Evolutionary conservation across 2,329 filamentous ascomycete genomes (phyloP).

Genomic region (Pestalotiopsis sp.): DNA sequence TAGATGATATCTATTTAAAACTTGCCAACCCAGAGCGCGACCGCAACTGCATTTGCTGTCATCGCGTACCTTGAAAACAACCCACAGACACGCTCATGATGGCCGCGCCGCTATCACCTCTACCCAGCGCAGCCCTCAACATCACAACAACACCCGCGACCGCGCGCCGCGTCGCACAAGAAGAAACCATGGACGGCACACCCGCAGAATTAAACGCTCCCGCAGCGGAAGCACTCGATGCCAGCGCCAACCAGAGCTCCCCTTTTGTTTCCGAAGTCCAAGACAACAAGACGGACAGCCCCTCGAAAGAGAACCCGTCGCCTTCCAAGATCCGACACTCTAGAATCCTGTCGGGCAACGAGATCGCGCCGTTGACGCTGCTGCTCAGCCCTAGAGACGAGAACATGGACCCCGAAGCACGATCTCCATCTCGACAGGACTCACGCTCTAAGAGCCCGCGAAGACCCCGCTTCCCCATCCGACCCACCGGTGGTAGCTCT

Average conservation of each 20-base stretch:
- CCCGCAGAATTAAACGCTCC: neutral
- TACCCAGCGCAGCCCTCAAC: constrained; percentile 38
- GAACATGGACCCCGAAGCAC: constrained; percentile 22
- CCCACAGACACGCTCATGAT: constrained; percentile 21
- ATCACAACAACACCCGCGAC: constrained; percentile 33
- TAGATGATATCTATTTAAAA: neutral
- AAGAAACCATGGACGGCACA: constrained; percentile 15
- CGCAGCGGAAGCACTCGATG: neutral
- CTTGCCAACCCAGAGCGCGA: neutral
- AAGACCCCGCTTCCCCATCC: constrained; percentile 34
- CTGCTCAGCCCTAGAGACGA: constrained; percentile 39
- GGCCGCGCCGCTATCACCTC: constrained; percentile 42
- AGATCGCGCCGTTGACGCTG: constrained; percentile 60
- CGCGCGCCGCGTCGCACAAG: constrained; percentile 22
- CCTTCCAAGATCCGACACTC: constrained; percentile 51
- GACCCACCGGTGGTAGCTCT: neutral
- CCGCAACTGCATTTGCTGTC: neutral
- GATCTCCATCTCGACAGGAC: constrained; percentile 6
- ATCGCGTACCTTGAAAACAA: neutral
- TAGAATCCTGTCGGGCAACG: constrained; percentile 56
- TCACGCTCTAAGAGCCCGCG: constrained; percentile 37
- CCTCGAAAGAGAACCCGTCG: constrained; percentile 44
- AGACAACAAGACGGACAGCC: constrained; percentile 9
- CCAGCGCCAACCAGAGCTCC: constrained; percentile 13
- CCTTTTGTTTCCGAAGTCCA: constrained; percentile 16